phyloP scores from a whole-genome alignment of 2,329 filamentous ascomycete species.

The Nemania abortiva region DNA sequence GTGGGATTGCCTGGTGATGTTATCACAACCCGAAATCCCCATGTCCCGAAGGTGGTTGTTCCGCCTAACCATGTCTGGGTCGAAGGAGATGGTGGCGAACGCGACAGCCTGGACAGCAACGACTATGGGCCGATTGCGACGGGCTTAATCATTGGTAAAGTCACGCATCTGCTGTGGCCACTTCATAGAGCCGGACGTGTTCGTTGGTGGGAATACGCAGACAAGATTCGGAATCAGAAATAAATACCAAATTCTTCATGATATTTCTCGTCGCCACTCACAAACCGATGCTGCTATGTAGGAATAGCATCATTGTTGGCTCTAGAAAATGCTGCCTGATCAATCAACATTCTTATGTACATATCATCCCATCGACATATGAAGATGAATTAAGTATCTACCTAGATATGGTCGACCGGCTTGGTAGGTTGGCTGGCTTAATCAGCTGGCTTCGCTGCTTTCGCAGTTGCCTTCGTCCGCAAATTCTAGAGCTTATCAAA shows the following conservation, averaged over 20 bases:
- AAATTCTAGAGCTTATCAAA: too few species aligned
- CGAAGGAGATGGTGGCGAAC: conserved; percentile 84
- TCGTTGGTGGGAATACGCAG: conserved; percentile 67
- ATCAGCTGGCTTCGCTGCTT: too few species aligned
- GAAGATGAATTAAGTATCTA: too few species aligned
- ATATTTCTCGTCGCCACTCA: background rate
- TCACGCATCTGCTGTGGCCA: conserved; percentile 80
- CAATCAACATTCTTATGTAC: too few species aligned
- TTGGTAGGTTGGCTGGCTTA: too few species aligned
- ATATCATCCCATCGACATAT: too few species aligned
- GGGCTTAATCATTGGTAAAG: conserved; percentile 79
- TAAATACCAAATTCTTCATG: background rate
- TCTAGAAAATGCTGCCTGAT: too few species aligned
- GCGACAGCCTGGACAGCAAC: conserved; percentile 84
- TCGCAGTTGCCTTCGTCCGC: too few species aligned
- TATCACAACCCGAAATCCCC: conserved; percentile 74
- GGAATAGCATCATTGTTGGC: too few species aligned
- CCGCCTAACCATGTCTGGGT: conserved; percentile 93
- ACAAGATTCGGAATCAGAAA: conserved; percentile 42
- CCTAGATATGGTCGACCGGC: too few species aligned
- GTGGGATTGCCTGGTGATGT: conserved; percentile 84
- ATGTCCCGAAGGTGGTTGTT: conserved; percentile 70
- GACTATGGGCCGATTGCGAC: conserved; percentile 86
- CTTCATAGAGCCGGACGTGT: conserved; percentile 68
- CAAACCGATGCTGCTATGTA: background rate